A percentile compares a stretch with the other conserved stretches of the same genome.
Evolutionary conservation across 495 filamentous ascomycete genomes (phyloP).

Genomic region (Aspergillus steynii): DNA sequence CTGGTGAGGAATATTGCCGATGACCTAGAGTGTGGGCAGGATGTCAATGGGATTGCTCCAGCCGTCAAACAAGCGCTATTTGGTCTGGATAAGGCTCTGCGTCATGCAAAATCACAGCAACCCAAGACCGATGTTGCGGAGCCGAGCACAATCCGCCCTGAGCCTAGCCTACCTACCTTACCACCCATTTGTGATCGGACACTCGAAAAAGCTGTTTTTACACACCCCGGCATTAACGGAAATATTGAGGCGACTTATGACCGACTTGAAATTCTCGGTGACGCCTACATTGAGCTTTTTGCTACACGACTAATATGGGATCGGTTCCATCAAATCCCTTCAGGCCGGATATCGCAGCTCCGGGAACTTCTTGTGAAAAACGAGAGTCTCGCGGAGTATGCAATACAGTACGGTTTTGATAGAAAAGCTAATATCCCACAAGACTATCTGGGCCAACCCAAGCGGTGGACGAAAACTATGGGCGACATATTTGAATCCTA

Average conservation of each 20-base stretch:
- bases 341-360: conserved; percentile 63
- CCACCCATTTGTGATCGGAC: conserved; percentile 57
- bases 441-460: conserved; percentile 36
- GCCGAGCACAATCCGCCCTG: not conserved
- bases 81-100: conserved; percentile 17
- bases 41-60: not conserved
- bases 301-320: conserved; percentile 63
- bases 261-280: conserved; percentile 72
- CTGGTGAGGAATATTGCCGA: not conserved
- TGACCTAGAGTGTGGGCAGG: not conserved
- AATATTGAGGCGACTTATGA: conserved; percentile 55
- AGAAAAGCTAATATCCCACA: conserved; percentile 54
- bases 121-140: not conserved
- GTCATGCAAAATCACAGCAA: conserved; percentile 6
- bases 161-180: conserved; percentile 45
- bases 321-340: conserved; percentile 57
- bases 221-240: conserved; percentile 54
- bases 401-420: conserved; percentile 67
- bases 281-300: conserved; percentile 71
- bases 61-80: not conserved
- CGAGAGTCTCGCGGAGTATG: conserved; percentile 65
- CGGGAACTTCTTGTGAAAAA: conserved; percentile 77
- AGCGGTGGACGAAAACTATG: conserved; percentile 65
- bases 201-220: conserved; percentile 65
- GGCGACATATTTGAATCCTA: conserved; percentile 91